Conservation (phyloP, 2,329 filamentous ascomycete genomes). For the Penicillium olsonii region DNA sequence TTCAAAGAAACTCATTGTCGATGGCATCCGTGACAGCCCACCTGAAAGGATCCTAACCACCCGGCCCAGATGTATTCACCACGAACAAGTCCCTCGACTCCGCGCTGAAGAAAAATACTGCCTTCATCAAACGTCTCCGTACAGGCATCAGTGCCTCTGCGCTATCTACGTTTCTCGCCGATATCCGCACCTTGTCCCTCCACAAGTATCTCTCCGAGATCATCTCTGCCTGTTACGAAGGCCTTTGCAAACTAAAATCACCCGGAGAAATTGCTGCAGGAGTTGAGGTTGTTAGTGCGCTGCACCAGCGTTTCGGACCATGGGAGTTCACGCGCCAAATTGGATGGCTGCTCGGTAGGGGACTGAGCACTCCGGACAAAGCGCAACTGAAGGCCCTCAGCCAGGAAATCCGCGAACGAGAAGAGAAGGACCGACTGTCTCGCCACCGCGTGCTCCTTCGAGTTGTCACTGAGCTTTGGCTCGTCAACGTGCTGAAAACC, state of each 20-base stretch:
- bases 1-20: constrained; percentile 13
- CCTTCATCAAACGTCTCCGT: constrained; percentile 93
- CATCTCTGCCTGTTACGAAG: constrained; percentile 92
- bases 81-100: constrained; percentile 84
- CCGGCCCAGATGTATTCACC: constrained; percentile 68
- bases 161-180: constrained; percentile 80
- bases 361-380: constrained; percentile 88
- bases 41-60: constrained; percentile 18
- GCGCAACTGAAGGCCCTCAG: constrained; percentile 74
- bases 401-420: constrained; percentile 82
- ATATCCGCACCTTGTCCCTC: constrained; percentile 85
- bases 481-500: constrained; percentile 83
- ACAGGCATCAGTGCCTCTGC: constrained; percentile 82
- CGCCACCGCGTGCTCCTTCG: constrained; percentile 84
- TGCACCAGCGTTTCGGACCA: constrained; percentile 92
- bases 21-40: constrained; percentile 9
- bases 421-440: constrained; percentile 89
- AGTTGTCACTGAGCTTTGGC: constrained; percentile 93
- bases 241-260: constrained; percentile 85
- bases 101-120: constrained; percentile 95
- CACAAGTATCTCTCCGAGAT: constrained; percentile 98
- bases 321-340: constrained; percentile 87
- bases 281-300: constrained; percentile 89
- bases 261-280: constrained; percentile 89
- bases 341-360: constrained; percentile 88